Evolutionary conservation across 2,329 filamentous ascomycete genomes (phyloP), one percentile per base, ranked within the genome.

Genomic region (Pseudopyrenochaeta lycopersici): DNA sequence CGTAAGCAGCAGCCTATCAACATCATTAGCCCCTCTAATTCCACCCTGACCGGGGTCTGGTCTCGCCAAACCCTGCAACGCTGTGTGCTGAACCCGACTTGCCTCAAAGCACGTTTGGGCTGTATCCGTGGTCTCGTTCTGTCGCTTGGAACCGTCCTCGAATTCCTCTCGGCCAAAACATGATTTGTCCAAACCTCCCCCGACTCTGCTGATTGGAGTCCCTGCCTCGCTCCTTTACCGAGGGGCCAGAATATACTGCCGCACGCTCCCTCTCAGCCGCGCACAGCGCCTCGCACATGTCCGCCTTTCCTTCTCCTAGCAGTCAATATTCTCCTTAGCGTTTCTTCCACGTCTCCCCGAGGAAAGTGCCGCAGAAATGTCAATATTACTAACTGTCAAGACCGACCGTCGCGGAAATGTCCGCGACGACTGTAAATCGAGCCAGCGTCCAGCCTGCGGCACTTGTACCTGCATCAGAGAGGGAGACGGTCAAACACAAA

Each of bases 51-150:
- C 49, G 58, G 50, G 48, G 44, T 27, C 39, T 30, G 11, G 29
- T 38, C 56, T 74, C 68, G 71, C 68, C 62, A 69, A 67, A 65
- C 65, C 68, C 66, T 73, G 69, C 54, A 41, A 43, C 30, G 23
- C 39, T 53, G 51, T 59, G 61, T 65, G 60, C 68, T 66, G 46
- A 67, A 59, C 49, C 46, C 60, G 45, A 55, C 58, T 51, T 72
- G 68, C 64, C 56, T 62, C 68, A 66, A 63, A 63, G 63, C 66
- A 71, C 61, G 64, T 71, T 69, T 70, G 60, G 64, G 56, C 60
- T 64, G 38, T 54, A 40, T 60, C 49, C 58, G 47, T 56, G 49
- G 48, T 58, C 58, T 57, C 59, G 30, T 57, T 60, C 46, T 50
- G 47, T 68, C 59, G 62, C 60, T 65, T 56, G 55, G 52, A 64